Conservation (phyloP, 495 filamentous ascomycete species). For the Xylaria castorea region DNA sequence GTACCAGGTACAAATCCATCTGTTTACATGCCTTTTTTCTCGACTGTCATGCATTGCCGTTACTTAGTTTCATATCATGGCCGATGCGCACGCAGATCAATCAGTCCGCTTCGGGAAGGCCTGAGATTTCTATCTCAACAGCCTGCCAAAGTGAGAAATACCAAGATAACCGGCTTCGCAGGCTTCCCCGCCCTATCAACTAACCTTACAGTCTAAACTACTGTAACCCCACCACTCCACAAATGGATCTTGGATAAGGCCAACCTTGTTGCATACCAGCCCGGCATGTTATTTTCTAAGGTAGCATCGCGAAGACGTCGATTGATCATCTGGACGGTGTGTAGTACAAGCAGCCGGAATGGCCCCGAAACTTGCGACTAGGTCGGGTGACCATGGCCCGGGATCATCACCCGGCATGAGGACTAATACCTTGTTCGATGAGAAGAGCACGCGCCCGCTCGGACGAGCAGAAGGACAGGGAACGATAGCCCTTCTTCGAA, state of each 20-base stretch:
- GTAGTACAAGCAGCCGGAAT: conserved; percentile 13
- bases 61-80: neutral
- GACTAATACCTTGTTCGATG: neutral
- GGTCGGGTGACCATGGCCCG: conserved; percentile 11
- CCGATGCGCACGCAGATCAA: neutral
- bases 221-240: conserved; percentile 2
- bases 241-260: neutral
- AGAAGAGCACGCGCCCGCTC: conserved; percentile 19
- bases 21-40: too few relatives aligned
- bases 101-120: conserved; percentile 18
- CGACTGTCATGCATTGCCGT: neutral
- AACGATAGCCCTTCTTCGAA: neutral
- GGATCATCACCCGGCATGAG: conserved; percentile 3
- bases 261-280: neutral
- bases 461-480: neutral
- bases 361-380: conserved; percentile 13
- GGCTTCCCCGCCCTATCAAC: conserved; percentile 12
- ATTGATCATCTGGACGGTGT: conserved; percentile 15
- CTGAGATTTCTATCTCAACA: neutral
- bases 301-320: conserved; percentile 7
- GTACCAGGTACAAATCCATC: too few relatives aligned
- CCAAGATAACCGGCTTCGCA: neutral
- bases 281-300: neutral
- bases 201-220: too few relatives aligned
- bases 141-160: neutral